Base-by-base conservation (phyloP, 2,329 filamentous ascomycete genomes). In the Didymella exigua region DNA sequence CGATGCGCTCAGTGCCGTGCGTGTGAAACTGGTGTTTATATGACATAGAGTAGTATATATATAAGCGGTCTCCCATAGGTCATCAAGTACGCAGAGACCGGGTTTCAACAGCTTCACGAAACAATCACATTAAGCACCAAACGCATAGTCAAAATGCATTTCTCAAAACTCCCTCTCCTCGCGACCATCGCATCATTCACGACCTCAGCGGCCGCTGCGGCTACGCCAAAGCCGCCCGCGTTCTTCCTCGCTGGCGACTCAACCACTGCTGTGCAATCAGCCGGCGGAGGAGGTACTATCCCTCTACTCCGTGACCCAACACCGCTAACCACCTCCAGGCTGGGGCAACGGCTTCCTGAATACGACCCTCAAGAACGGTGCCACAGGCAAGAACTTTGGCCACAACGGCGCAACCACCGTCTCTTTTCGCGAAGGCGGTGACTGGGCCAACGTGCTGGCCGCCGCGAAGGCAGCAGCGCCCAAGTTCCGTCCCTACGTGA, bases 301-400 rank as follows among this genome's bases (percentile, higher is more conserved):
- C 13, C 2, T 11, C 19, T 23, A 5, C 36, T 19, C 9, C 27
- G 9, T n/a, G 2, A 21, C 41, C 5, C 41, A 23, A 43, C 27
- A 18, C 16, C 9, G 44, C 47, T 59, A 8, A 60, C 31, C 9
- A 52, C 34, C 1, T 27, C 54, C 58, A 46, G 83, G 76, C 34
- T 86, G 84, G 84, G 84, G 84, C 18, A 73, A 83, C 49, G 84
- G 83, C 0, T 83, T 86, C 63, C 70, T 87, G 4, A 71, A 71
- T 21, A 75, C 76, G 0, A 75, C 76, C 1, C 73, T 88, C 0
- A 68, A 71, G 14, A 61, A 67, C 2, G 78, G 79, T 0, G 82
- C 84, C 0, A 73, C 72, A 33, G 85, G 84, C 7, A 70, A 78
- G 31, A 87, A 88, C 63, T 77, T 79, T 30, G 85, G 81, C 16